These are phyloP conservation scores for Drosera capensis DNA, from an alignment of 148 eudicot genomes.

Conservation along the genomic window DNA sequence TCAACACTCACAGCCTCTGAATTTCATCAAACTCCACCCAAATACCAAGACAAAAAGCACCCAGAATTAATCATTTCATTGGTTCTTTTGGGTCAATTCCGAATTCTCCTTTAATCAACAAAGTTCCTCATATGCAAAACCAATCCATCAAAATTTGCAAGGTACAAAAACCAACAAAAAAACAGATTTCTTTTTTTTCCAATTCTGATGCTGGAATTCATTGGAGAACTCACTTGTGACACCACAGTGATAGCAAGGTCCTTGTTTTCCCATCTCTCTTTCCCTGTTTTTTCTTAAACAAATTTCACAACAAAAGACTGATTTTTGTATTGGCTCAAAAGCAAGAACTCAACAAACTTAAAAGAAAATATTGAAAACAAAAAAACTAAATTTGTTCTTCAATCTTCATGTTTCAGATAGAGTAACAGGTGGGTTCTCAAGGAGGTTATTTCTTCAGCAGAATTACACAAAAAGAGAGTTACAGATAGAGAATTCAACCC, in stretches of 20 bases:
- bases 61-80: constrained; percentile 15
- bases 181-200: background rate
- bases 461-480: background rate
- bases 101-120: background rate
- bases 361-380: too few species aligned
- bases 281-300: constrained; percentile 2
- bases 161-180: background rate
- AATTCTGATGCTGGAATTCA: background rate
- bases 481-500: background rate
- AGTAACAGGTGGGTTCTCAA: too few species aligned
- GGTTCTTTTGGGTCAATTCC: constrained; percentile 7
- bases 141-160: constrained; percentile 13
- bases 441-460: too few species aligned
- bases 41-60: constrained; percentile 5
- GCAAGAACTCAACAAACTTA: background rate
- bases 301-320: too few species aligned
- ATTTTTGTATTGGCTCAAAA: background rate
- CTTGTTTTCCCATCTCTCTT: constrained; percentile 84
- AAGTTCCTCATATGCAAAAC: constrained; percentile 6
- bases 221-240: constrained; percentile 86
- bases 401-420: too few species aligned
- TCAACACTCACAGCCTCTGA: constrained; percentile 7
- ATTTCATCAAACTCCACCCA: constrained; percentile 10
- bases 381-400: too few species aligned
- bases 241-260: constrained; percentile 99